phyloP scores from a whole-genome alignment of 139 green algal species.

The Coccomyxa sp. region DNA sequence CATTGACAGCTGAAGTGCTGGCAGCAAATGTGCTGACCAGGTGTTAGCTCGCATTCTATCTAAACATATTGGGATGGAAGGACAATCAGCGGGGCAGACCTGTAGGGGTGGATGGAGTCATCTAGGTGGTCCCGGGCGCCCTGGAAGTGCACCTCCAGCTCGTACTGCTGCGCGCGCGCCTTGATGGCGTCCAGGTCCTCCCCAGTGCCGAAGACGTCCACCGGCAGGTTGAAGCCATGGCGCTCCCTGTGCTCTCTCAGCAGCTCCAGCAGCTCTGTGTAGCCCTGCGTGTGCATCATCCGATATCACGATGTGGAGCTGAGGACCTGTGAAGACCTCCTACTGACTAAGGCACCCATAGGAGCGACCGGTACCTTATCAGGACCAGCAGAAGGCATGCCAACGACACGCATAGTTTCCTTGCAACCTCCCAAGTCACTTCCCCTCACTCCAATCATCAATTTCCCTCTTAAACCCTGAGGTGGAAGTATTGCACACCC shows the following conservation, averaged over 20 bases:
- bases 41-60: too few species aligned
- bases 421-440: too few species aligned
- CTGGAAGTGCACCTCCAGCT: conserved; percentile 46
- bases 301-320: neutral
- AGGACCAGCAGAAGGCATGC: too few species aligned
- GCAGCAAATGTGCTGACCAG: too few species aligned
- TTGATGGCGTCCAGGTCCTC: conserved; percentile 63
- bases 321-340: neutral
- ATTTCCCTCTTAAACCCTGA: too few species aligned
- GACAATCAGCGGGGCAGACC: neutral
- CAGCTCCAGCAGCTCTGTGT: conserved; percentile 81
- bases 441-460: too few species aligned
- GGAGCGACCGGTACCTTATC: too few species aligned
- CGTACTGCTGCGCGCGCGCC: conserved; percentile 5
- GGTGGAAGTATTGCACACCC: too few species aligned
- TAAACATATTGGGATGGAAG: too few species aligned
- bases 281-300: conserved; percentile 60
- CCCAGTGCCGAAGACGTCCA: conserved; percentile 86
- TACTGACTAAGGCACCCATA: too few species aligned
- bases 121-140: conserved; percentile 53
- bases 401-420: too few species aligned
- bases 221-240: conserved; percentile 29
- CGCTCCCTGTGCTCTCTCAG: conserved; percentile 33
- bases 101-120: neutral
- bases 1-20: too few species aligned